Conservation (phyloP, 129 eudicot species). For the Smallanthus sonchifolius region DNA sequence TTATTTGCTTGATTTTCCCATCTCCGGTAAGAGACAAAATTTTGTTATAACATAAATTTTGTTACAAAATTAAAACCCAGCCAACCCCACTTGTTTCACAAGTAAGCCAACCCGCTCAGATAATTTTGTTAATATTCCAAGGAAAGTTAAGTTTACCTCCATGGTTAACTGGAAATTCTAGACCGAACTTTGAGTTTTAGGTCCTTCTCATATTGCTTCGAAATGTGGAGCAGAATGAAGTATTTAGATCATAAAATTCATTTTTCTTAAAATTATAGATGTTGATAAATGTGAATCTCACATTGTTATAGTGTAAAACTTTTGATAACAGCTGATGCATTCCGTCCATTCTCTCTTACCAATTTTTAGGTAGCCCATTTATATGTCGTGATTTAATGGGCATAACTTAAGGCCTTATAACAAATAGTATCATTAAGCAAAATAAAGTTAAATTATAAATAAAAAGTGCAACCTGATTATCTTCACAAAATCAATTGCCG, state of each 20-base stretch:
- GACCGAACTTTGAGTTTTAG: slow-evolving; percentile 74
- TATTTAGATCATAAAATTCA: not conserved
- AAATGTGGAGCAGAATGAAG: slow-evolving; percentile 31
- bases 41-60: no score
- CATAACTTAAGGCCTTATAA: no score
- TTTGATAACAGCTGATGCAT: slow-evolving; percentile 68
- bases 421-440: no score
- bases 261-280: not conserved
- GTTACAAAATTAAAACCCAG: no score
- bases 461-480: no score
- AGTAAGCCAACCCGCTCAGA: not conserved
- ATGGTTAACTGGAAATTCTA: slow-evolving; percentile 85
- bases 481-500: no score
- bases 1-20: no score
- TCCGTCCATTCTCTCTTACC: slow-evolving; percentile 69
- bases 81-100: no score
- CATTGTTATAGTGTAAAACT: slow-evolving; percentile 77
- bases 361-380: slow-evolving; percentile 60
- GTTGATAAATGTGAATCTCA: slow-evolving; percentile 16
- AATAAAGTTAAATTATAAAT: no score
- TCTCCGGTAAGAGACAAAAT: no score
- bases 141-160: slow-evolving; percentile 49
- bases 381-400: slow-evolving; percentile 79
- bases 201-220: slow-evolving; percentile 81
- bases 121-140: not conserved